Base-by-base conservation (phyloP, 768 basidiomycete species). In the Hygrocybe punicea region DNA sequence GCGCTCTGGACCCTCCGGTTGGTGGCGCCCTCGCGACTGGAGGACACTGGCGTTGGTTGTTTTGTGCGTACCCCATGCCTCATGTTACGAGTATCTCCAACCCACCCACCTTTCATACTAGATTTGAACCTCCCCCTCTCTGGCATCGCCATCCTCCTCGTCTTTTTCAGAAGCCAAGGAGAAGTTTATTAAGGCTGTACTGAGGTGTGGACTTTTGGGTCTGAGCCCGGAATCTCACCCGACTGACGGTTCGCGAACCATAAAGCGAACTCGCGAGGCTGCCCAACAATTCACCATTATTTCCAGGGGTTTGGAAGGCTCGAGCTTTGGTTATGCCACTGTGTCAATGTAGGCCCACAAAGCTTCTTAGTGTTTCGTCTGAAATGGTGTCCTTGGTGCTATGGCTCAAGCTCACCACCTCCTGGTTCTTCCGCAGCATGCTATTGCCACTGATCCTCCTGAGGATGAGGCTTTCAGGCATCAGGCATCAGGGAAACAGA, bases 251-350 rank as follows among this genome's bases (percentile, higher is more conserved):
- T 84, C 90, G 35, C 80, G 89, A 40, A 88, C 88, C 16, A 73
- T 84, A 2, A 87, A 86, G 66, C 80, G 78, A 61, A 91, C 86
- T 35, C 77, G 88, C 59, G 92, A 93, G 37, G 92, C 93, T 0
- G 85, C 91, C 10, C 85, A 93, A 61, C 90, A 95, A 60, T 94
- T 96, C 69, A 87, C 87, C 1, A 77, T 96, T 0, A 81, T 96
- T 17, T 87, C 91, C 10, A 74, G 93, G 65, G 93, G 93, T 2
- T 70, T 94, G 56, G 91, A 91, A 62, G 90, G 88, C 7, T 87
- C 91, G 8, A 86, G 83, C 58, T 95, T 94, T 69, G 93, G 93
- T 7, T 92, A 89, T 69, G 84, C 91, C 2, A 84, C 86, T 4
- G 75, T 84, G 52, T 76, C 78, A 35, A 82, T 83, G 80, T 83